Evolutionary conservation across 2,329 filamentous ascomycete genomes (phyloP), one percentile per base, ranked within the genome.

Genomic region (Nigrospora sphaerica): DNA sequence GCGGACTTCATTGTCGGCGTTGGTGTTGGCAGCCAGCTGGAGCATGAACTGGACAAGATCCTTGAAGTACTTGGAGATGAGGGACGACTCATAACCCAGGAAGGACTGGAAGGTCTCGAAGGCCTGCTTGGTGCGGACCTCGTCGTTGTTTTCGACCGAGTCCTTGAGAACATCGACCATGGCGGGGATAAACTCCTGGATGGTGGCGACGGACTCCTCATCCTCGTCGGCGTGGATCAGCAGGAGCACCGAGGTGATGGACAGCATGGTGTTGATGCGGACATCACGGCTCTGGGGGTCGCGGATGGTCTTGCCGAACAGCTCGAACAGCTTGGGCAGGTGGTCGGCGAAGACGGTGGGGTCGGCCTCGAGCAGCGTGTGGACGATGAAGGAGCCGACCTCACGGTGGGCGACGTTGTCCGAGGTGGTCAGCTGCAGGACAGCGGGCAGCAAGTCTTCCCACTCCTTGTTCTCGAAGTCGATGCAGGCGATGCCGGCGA

Each of bases 41-140:
- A 95, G 85, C 88, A 97, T 97, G 74, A 97, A 95, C 56, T 86
- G 81, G 50, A 96, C 77, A 10, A 98, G 78, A 59, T 96, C 89
- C 63, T 85, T 88, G 61, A 98, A 88, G 71, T 96, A 91, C 46
- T 80, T 76, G 54, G 85, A 86, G 44, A 97, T 74, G 43, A 97
- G 79, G 40, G 88, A 80, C 31, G 88, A 86, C 64, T 96, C 92
- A 65, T 89, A 95, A 53, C 86, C 87, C 45, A 98, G 80, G 59
- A 96, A 84, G 43, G 88, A 93, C 73, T 97, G 93, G 79, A 97
- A 95, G 55, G 95, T 90, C 64, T 97, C 93, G 58, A 97, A 98
- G 23, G 89, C 82, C 62, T 92, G 84, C 74, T 92, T 88, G 57
- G 87, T 84, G 63, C 86, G 85, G 62, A 95, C 91, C 57, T 96